These are phyloP conservation scores for Quercus mongolica DNA, from an alignment of 306 rosid genomes.

Conservation along the genomic window DNA sequence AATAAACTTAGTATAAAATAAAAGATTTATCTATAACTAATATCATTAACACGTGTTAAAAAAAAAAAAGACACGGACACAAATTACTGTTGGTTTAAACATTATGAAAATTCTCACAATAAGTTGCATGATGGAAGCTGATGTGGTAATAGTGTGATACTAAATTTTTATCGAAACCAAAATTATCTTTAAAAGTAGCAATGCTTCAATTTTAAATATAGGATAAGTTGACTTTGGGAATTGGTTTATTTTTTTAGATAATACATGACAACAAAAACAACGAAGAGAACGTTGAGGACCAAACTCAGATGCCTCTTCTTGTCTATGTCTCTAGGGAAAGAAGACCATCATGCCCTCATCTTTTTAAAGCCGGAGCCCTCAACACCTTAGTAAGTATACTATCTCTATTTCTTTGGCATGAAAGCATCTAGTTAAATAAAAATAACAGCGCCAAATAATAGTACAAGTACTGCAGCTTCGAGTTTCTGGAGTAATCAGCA, in stretches of 20 bases:
- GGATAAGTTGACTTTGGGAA: background rate
- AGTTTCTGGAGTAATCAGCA: constrained; percentile 59
- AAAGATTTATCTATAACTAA: no score
- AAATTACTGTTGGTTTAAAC: no score
- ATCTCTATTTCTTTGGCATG: background rate
- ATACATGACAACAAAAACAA: background rate
- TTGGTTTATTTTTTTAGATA: background rate
- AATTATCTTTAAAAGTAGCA: no score
- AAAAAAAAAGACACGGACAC: no score
- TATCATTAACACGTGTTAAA: no score
- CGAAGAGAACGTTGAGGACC: background rate
- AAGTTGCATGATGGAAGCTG: no score
- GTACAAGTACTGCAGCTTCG: constrained; percentile 38
- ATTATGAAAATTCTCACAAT: no score
- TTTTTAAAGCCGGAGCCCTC: constrained; percentile 79
- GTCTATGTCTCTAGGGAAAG: constrained; percentile 66
- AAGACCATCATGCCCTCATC: constrained; percentile 40
- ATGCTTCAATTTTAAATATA: no score
- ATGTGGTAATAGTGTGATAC: no score
- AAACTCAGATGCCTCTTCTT: constrained; percentile 20
- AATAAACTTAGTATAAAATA: no score
- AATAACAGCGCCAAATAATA: background rate
- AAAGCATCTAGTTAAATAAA: background rate
- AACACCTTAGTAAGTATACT: constrained; percentile 52
- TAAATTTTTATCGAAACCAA: no score